Evolutionary conservation across 75 land plant species (phyloP).

Genomic region (Cunninghamia lanceolata): DNA sequence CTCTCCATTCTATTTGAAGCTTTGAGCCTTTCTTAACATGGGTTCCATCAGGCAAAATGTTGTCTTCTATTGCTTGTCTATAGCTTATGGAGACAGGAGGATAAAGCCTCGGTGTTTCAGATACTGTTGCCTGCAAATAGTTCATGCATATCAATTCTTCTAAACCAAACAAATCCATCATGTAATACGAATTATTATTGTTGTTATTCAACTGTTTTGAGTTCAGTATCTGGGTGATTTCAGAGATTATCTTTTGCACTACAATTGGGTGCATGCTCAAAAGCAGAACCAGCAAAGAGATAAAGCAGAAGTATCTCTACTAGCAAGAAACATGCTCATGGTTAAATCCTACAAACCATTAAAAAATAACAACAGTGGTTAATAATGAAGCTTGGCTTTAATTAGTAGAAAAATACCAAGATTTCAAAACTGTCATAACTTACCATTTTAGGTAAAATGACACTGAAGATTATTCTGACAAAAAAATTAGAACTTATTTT

Average conservation of each 20-base stretch:
- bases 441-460: too few species aligned
- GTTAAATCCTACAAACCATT: background rate
- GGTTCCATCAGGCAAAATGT: slow-evolving; percentile 51
- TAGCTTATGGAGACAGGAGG: slow-evolving; percentile 51
- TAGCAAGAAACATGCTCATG: slow-evolving; percentile 16
- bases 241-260: slow-evolving; percentile 20
- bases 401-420: too few species aligned
- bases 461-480: too few species aligned
- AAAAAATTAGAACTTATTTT: too few species aligned
- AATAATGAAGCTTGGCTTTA: too few species aligned
- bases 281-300: slow-evolving; percentile 33
- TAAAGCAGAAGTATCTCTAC: slow-evolving; percentile 23
- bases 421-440: too few species aligned
- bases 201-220: background rate
- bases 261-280: slow-evolving; percentile 17
- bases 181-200: background rate
- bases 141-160: slow-evolving; percentile 26
- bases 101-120: slow-evolving; percentile 55
- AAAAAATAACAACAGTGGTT: too few species aligned
- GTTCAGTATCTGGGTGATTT: background rate
- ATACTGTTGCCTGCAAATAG: slow-evolving; percentile 61
- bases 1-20: slow-evolving; percentile 65
- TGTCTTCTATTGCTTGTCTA: slow-evolving; percentile 43
- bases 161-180: background rate
- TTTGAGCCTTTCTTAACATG: slow-evolving; percentile 8